These are phyloP conservation scores for Hypoxylon cercidicola DNA, from an alignment of 495 filamentous ascomycete genomes.

Conservation along the genomic window DNA sequence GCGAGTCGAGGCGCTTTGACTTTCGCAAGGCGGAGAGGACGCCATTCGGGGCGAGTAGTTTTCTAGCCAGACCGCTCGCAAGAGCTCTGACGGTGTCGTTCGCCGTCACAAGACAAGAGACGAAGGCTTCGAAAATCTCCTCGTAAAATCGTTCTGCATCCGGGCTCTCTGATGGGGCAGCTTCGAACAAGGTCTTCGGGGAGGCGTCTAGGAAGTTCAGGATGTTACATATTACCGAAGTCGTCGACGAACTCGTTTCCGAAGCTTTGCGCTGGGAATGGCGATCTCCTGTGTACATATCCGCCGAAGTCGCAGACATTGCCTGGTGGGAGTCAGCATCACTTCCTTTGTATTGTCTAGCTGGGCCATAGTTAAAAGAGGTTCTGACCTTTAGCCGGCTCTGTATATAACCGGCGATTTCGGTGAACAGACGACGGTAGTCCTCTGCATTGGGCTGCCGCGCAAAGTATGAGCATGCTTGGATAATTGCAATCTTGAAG, in stretches of 20 bases:
- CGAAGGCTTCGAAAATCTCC: conserved; percentile 60
- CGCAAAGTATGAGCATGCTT: conserved; percentile 65
- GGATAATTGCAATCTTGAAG: conserved; percentile 69
- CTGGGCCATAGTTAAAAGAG: background rate
- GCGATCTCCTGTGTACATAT: conserved; percentile 55
- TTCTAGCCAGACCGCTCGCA: conserved; percentile 57
- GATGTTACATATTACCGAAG: conserved; percentile 59
- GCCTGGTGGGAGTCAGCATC: conserved; percentile 47
- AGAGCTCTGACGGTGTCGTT: conserved; percentile 60
- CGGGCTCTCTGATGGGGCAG: conserved; percentile 42
- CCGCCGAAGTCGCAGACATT: conserved; percentile 52
- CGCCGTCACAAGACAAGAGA: conserved; percentile 61
- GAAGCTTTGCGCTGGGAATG: conserved; percentile 52
- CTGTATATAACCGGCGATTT: conserved; percentile 65
- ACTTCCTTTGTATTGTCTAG: background rate
- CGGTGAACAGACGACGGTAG: conserved; percentile 63
- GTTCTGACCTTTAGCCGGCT: conserved; percentile 60
- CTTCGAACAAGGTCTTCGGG: conserved; percentile 60
- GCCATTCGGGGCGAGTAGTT: conserved; percentile 55
- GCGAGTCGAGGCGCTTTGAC: conserved; percentile 52
- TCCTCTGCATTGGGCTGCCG: conserved; percentile 58
- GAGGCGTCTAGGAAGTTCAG: conserved; percentile 63
- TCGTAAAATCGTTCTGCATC: conserved; percentile 60
- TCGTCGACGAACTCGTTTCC: conserved; percentile 50
- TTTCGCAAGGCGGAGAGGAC: conserved; percentile 51